Conservation (phyloP, 108 stramenopile species). For the Skeletonema menzelii region DNA sequence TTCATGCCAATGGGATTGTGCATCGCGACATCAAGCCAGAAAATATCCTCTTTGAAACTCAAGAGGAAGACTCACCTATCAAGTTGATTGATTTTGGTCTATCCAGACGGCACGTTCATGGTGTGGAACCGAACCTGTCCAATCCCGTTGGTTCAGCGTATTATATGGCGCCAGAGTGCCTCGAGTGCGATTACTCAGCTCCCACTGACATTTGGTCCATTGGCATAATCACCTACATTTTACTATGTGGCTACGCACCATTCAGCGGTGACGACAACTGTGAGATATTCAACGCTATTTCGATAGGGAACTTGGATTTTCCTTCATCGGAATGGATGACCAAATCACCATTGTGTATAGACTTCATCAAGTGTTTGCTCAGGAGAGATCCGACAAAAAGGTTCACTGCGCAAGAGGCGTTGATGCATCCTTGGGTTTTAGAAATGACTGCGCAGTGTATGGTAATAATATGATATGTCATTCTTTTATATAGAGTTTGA, state of each 20-base stretch:
- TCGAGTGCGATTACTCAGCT: conserved; percentile 35
- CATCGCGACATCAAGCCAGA: conserved; percentile 77
- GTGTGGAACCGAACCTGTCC: conserved; percentile 17
- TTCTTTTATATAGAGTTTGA: too few species aligned
- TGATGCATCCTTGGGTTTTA: conserved; percentile 43
- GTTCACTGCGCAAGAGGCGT: conserved; percentile 23
- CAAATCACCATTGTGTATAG: conserved; percentile 22
- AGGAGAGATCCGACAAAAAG: conserved; percentile 38
- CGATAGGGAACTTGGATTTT: neutral
- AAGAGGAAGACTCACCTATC: conserved; percentile 35
- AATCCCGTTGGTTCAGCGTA: conserved; percentile 51
- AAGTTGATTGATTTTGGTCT: conserved; percentile 83
- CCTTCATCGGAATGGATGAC: neutral
- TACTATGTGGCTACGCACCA: conserved; percentile 68
- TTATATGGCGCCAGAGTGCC: conserved; percentile 64
- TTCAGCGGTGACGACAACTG: conserved; percentile 19
- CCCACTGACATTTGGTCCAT: conserved; percentile 72
- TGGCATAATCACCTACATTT: conserved; percentile 70
- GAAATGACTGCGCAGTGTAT: neutral
- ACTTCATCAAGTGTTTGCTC: conserved; percentile 47
- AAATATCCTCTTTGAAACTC: conserved; percentile 61
- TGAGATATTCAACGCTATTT: neutral
- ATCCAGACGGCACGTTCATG: conserved; percentile 12
- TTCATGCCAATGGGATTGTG: conserved; percentile 54
- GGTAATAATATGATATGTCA: too few species aligned